A percentile compares a stretch with the other conserved stretches of the same genome.
phyloP scores from a whole-genome alignment of 768 basidiomycete species.

The Dioszegia crocea region DNA sequence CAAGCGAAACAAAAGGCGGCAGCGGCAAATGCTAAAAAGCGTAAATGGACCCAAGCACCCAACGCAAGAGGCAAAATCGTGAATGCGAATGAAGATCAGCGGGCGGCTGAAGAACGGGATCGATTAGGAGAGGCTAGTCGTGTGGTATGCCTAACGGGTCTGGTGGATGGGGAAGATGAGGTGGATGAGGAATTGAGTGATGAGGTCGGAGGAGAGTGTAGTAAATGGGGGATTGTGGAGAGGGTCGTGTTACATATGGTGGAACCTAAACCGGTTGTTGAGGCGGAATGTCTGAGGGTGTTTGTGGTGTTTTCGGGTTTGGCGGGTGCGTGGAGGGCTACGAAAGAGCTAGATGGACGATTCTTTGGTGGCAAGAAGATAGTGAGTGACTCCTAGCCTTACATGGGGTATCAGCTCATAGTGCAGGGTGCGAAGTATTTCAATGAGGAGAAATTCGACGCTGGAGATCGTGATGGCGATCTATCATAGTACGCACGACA shows the following conservation, averaged over 20 bases:
- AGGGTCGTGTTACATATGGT: constrained; percentile 78
- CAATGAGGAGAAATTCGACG: constrained; percentile 42
- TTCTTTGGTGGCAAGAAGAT: constrained; percentile 85
- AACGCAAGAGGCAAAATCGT: constrained; percentile 79
- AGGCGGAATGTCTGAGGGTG: constrained; percentile 81
- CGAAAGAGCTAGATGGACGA: constrained; percentile 85
- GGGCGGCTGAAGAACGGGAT: constrained; percentile 68
- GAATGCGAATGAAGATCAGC: constrained; percentile 81
- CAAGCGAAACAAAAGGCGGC: constrained; percentile 48
- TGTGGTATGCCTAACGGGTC: constrained; percentile 83
- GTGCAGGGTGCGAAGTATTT: constrained; percentile 41
- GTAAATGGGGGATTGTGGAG: constrained; percentile 63
- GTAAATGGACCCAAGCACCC: constrained; percentile 48
- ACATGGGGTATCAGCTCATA: background rate
- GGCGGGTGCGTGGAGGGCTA: constrained; percentile 92
- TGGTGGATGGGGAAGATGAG: constrained; percentile 74
- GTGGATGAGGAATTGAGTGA: constrained; percentile 76
- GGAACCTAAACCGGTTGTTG: constrained; percentile 61
- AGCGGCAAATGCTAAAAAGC: constrained; percentile 31
- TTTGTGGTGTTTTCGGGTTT: constrained; percentile 89
- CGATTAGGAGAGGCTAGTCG: constrained; percentile 84
- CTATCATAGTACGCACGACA: background rate
- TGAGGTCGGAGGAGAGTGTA: constrained; percentile 63
- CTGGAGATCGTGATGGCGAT: constrained; percentile 40
- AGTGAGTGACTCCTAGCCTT: constrained; percentile 15